A percentile compares a stretch with the other conserved stretches of the same genome.
Evolutionary conservation across 2,329 filamentous ascomycete genomes (phyloP).

Genomic region (Fusarium proliferatum): DNA sequence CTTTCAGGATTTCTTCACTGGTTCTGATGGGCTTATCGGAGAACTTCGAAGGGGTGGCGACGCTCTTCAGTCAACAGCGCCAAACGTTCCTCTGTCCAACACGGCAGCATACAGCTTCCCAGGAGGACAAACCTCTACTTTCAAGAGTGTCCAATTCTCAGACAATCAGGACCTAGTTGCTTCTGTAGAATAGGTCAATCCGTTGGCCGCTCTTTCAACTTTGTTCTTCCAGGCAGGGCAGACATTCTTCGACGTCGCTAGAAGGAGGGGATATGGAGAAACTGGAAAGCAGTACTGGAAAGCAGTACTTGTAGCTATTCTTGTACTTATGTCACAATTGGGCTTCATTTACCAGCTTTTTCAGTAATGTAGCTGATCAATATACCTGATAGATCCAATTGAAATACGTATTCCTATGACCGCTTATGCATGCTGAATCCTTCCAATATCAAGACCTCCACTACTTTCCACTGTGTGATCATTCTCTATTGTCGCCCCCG

Average conservation of each 20-base stretch:
- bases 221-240: fast-evolving
- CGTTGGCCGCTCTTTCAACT: fast-evolving
- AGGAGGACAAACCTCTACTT: not conserved
- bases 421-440: not conserved
- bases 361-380: fast-evolving
- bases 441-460: not conserved
- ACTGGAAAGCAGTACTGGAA: not conserved
- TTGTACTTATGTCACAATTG: fast-evolving
- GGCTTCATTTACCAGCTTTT: fast-evolving
- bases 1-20: not conserved
- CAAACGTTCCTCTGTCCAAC: not conserved
- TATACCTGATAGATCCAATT: fast-evolving
- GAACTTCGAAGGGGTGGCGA: fast-evolving
- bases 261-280: not conserved
- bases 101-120: not conserved
- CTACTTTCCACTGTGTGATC: fast-evolving
- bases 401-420: not conserved
- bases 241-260: fast-evolving
- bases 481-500: too few species aligned
- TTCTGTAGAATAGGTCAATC: not conserved
- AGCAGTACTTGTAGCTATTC: not conserved
- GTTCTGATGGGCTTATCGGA: fast-evolving
- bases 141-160: not conserved
- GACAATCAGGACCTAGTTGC: not conserved
- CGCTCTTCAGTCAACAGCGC: not conserved